Conservation (phyloP, 345 rosid genomes). For the Camelina sativa region DNA sequence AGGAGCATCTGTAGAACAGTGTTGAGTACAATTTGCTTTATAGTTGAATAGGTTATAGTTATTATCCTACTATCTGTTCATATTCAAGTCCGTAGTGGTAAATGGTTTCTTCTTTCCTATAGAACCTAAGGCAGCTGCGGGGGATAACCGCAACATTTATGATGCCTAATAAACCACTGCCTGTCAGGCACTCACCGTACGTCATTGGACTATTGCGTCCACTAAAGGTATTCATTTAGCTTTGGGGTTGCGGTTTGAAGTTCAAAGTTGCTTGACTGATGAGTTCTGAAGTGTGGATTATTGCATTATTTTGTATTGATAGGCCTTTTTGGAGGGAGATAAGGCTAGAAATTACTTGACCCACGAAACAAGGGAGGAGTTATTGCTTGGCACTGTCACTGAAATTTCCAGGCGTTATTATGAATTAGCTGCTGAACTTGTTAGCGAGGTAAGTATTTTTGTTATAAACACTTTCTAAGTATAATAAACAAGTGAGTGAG, state of each 20-base stretch:
- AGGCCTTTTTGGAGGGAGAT: slow-evolving; percentile 80
- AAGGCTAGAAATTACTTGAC: slow-evolving; percentile 69
- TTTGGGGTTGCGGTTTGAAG: slow-evolving; percentile 17
- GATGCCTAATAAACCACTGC: slow-evolving; percentile 92
- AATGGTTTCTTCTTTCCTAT: slow-evolving; percentile 26
- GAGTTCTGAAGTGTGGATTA: slow-evolving; percentile 14
- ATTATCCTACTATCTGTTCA: not conserved
- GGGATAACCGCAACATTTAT: slow-evolving; percentile 86
- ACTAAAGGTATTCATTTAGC: slow-evolving; percentile 57
- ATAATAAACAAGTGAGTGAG: not conserved
- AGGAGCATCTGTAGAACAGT: slow-evolving; percentile 1
- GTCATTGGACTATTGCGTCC: slow-evolving; percentile 77
- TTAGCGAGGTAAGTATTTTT: slow-evolving; percentile 68
- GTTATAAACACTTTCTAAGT: not conserved
- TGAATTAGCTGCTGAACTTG: slow-evolving; percentile 78
- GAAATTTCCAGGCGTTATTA: slow-evolving; percentile 72
- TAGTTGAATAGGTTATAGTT: slow-evolving; percentile 13
- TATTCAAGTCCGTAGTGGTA: not conserved
- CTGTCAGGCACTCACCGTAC: slow-evolving; percentile 85
- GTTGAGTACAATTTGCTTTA: slow-evolving; percentile 8
- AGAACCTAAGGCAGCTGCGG: slow-evolving; percentile 82
- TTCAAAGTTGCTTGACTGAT: slow-evolving; percentile 21
- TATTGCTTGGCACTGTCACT: slow-evolving; percentile 61
- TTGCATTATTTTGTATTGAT: not conserved
- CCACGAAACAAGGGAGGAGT: slow-evolving; percentile 56